Evolutionary conservation across 2,329 filamentous ascomycete species (phyloP), one percentile per base, ranked within the genome.

Genomic region (Drechslera avenae): DNA sequence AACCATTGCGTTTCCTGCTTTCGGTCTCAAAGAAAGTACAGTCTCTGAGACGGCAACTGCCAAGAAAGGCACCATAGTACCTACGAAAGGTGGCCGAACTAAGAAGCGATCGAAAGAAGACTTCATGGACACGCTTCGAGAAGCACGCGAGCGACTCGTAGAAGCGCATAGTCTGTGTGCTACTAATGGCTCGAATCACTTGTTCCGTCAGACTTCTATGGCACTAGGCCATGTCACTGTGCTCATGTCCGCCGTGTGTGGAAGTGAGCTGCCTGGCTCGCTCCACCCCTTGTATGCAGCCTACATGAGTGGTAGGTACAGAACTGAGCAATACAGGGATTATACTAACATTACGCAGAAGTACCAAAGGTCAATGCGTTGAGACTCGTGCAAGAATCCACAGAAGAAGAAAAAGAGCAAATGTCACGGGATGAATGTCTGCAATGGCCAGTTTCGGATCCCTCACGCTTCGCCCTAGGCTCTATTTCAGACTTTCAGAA

Each of bases 1-100:
- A 0, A 96, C 91, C 0, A 86, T 97, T 19, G 95, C 91, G 0
- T 88, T 93, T 52, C 91, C 92, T 1, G 86, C 90, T 0, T 79
- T 93, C 17, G 64, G 63, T 16, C 47, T 57, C 17, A 62, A 62
- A 3, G 67, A 72, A 3, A 53, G 60, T 13, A 67, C 59, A 39
- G 50, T 58, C 10, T 70, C 67, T 3, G 67, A 72, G 32, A 60
- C 51, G 2, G 19, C 40, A 3, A 26, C 40, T 21, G 14, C 46
- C 2, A 67, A 69, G 23, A 59, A 58, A 33, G 39, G 48, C 21
- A 17, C 46, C 8, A 39, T 52, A 12, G 40, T 43, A n/a, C 39
- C 50, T 21, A 33, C 45, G 1, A 70, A 62, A 39, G 28, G 50
- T 14, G 44, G 46, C n/a, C 63, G 60, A 46, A 55, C 49, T 30